Conservation (phyloP, 164 flowering plant species). For the Tetracentron sinense region DNA sequence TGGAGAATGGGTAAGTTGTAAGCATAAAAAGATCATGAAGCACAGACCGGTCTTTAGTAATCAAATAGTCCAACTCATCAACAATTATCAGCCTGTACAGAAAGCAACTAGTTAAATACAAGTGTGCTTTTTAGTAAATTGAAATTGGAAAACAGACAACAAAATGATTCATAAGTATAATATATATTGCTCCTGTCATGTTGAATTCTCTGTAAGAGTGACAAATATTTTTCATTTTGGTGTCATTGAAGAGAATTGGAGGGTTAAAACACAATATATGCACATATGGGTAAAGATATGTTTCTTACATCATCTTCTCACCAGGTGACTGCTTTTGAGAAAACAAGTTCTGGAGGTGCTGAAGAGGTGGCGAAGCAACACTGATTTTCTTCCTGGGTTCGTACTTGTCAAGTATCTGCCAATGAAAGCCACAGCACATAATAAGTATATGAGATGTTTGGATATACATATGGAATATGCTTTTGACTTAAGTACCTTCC, state of each 20-base stretch:
- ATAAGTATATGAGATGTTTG: constrained; percentile 5
- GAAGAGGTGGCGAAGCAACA: constrained; percentile 45
- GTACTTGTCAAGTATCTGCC: constrained; percentile 52
- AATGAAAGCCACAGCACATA: not conserved
- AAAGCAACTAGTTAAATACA: not conserved
- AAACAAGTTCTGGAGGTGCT: constrained; percentile 54
- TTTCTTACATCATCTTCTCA: constrained; percentile 62
- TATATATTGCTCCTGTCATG: not conserved
- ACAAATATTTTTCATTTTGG: not conserved
- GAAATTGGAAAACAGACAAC: constrained; percentile 8
- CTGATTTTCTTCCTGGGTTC: constrained; percentile 36
- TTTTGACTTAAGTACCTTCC: constrained; percentile 47
- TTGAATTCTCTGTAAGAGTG: not conserved
- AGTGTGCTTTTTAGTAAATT: not conserved
- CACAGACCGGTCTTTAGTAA: constrained; percentile 77
- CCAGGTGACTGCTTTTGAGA: constrained; percentile 42
- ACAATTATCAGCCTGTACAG: constrained; percentile 64
- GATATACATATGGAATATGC: not conserved
- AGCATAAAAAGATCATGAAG: constrained; percentile 98
- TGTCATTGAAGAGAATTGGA: not conserved
- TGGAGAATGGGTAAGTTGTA: constrained; percentile 76
- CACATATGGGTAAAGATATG: not conserved
- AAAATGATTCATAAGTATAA: not conserved
- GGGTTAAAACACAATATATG: not conserved
- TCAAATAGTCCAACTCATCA: constrained; percentile 91